Percentiles rank a stretch among this genome's conserved stretches.
Evolutionary conservation across 192 early-diverging fungal species (phyloP).

Genomic region (Mortierella antarctica): DNA sequence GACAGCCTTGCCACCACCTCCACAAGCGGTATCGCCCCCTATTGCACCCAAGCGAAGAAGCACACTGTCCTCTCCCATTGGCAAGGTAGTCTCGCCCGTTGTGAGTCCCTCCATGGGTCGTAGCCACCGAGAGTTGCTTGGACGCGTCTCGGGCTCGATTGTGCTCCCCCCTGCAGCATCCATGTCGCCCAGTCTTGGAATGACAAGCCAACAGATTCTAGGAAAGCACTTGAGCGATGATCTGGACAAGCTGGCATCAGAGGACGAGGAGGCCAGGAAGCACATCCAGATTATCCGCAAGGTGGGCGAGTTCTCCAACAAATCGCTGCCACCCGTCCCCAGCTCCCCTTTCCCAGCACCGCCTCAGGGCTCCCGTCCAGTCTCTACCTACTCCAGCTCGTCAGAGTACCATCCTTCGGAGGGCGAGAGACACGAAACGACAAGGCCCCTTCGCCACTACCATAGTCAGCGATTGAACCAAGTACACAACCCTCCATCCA

Average conservation of each 20-base stretch:
- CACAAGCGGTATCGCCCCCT: constrained; percentile 13
- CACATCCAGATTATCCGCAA: constrained; percentile 47
- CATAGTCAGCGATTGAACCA: background rate
- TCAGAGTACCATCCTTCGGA: constrained; percentile 34
- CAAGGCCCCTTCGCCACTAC: constrained; percentile 12
- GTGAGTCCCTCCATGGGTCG: constrained; percentile 26
- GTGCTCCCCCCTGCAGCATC: constrained; percentile 27
- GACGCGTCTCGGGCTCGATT: constrained; percentile 29
- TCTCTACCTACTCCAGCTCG: constrained; percentile 42
- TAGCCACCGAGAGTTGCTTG: constrained; percentile 22
- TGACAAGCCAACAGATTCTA: constrained; percentile 33
- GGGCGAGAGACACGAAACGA: constrained; percentile 5
- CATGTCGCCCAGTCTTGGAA: constrained; percentile 17
- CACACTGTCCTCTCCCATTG: constrained; percentile 11
- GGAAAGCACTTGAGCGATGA: constrained; percentile 39
- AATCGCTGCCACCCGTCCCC: constrained; percentile 40
- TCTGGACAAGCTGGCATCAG: constrained; percentile 30
- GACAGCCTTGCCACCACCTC: constrained; percentile 14
- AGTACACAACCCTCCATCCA: background rate
- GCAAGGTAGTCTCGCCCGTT: constrained; percentile 25
- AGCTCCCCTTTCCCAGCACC: background rate
- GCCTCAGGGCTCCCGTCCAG: constrained; percentile 17
- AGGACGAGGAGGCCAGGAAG: constrained; percentile 40
- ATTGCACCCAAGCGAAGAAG: constrained; percentile 8
- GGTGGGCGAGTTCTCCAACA: constrained; percentile 37